These are phyloP conservation scores for Picea glauca DNA, from an alignment of 75 land plant species.

Conservation along the genomic window DNA sequence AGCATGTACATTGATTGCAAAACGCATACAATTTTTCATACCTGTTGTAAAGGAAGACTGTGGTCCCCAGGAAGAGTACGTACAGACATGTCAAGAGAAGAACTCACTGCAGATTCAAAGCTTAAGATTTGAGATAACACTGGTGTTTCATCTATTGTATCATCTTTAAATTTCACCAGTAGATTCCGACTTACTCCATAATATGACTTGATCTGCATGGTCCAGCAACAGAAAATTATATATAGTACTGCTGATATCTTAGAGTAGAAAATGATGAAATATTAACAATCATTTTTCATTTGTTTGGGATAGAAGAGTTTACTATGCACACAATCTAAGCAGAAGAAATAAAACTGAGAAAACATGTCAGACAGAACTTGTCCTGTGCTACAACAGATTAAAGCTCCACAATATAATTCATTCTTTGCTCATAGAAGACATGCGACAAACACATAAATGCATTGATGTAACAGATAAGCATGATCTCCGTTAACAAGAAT, in stretches of 20 bases:
- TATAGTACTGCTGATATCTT: neutral
- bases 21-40: constrained; percentile 6
- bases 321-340: neutral
- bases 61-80: constrained; percentile 90
- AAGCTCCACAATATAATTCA: too few species aligned
- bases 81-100: constrained; percentile 82
- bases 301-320: neutral
- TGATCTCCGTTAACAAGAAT: too few species aligned
- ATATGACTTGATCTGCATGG: constrained; percentile 77
- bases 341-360: neutral
- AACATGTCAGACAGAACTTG: neutral
- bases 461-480: too few species aligned
- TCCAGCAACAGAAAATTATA: neutral
- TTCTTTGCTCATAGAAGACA: too few species aligned
- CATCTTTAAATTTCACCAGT: constrained; percentile 89
- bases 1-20: neutral
- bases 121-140: constrained; percentile 71
- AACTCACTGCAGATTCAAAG: constrained; percentile 79
- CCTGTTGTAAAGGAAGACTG: constrained; percentile 89
- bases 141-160: constrained; percentile 87
- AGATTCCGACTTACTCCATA: constrained; percentile 88
- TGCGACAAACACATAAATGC: too few species aligned
- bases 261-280: neutral
- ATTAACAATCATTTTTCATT: neutral
- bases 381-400: too few species aligned